Conservation (phyloP, 441 rosid genomes). For the Arabidopsis hybrid region DNA sequence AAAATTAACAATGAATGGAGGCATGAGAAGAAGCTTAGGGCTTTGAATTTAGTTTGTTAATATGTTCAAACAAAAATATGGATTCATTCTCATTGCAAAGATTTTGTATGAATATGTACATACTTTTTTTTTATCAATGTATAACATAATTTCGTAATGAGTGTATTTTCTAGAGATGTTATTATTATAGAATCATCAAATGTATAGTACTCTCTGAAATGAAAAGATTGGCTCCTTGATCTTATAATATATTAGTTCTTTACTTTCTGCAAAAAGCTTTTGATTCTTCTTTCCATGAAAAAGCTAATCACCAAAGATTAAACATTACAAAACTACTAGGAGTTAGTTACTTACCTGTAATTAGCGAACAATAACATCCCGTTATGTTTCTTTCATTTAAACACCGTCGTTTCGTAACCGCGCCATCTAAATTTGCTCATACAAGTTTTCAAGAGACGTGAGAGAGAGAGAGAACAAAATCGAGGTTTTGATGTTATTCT, state of each 20-base stretch:
- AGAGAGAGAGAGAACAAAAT: not conserved
- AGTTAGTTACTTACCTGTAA: slow-evolving; percentile 10
- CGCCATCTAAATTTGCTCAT: slow-evolving; percentile 29
- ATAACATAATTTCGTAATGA: not conserved
- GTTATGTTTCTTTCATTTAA: slow-evolving; percentile 13
- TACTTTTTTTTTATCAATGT: not conserved
- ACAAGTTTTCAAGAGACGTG: slow-evolving; percentile 16
- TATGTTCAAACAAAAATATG: not conserved
- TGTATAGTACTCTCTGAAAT: not conserved
- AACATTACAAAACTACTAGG: slow-evolving; percentile 4
- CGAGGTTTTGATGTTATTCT: not conserved
- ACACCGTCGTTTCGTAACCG: slow-evolving; percentile 38
- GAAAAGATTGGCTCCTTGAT: not conserved
- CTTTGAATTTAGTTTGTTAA: slow-evolving; percentile 41
- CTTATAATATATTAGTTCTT: not conserved
- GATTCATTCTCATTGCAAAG: not conserved
- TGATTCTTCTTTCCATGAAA: slow-evolving; percentile 6
- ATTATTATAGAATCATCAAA: too few species aligned
- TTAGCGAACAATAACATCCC: slow-evolving; percentile 16
- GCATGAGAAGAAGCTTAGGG: slow-evolving; percentile 48
- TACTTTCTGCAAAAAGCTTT: not conserved
- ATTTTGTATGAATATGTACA: slow-evolving; percentile 20
- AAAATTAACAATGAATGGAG: slow-evolving; percentile 64
- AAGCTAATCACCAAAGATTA: not conserved
- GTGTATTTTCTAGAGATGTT: not conserved